A percentile compares a stretch with the other conserved stretches of the same genome.
These are phyloP conservation scores for Chrysanthemum makinoi DNA, from an alignment of 129 eudicot species.

Conservation along the genomic window DNA sequence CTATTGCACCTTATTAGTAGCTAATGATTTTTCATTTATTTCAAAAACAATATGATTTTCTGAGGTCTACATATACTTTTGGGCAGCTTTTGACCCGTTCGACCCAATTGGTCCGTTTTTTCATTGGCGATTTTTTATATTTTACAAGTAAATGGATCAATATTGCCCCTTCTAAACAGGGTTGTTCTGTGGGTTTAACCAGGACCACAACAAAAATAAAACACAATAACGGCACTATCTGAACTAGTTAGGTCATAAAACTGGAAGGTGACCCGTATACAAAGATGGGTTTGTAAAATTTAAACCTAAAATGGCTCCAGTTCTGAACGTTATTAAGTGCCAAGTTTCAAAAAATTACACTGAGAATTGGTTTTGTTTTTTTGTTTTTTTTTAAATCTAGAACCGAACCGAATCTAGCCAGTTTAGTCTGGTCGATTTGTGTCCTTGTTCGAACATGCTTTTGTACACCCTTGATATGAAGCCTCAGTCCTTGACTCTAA, in stretches of 20 bases:
- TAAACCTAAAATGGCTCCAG: no score
- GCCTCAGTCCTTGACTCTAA: slow-evolving; percentile 1
- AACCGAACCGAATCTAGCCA: background rate
- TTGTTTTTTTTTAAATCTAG: background rate
- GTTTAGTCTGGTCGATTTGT: background rate
- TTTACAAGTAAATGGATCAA: background rate
- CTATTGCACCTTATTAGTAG: no score
- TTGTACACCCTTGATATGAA: background rate
- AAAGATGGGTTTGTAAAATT: no score
- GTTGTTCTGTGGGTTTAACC: no score
- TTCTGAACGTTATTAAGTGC: background rate
- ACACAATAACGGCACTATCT: no score
- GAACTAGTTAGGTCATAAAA: no score
- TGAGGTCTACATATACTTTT: background rate
- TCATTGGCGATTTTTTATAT: background rate
- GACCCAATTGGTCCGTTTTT: background rate
- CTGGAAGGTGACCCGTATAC: no score
- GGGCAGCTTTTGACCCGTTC: background rate
- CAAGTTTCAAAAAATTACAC: background rate
- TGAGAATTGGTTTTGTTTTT: background rate
- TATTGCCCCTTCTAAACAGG: background rate
- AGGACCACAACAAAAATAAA: no score
- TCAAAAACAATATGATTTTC: no score
- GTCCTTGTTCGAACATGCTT: background rate
- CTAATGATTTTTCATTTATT: no score